phyloP scores from a whole-genome alignment of 2,329 filamentous ascomycete genomes.

The Fusarium miscanthi region DNA sequence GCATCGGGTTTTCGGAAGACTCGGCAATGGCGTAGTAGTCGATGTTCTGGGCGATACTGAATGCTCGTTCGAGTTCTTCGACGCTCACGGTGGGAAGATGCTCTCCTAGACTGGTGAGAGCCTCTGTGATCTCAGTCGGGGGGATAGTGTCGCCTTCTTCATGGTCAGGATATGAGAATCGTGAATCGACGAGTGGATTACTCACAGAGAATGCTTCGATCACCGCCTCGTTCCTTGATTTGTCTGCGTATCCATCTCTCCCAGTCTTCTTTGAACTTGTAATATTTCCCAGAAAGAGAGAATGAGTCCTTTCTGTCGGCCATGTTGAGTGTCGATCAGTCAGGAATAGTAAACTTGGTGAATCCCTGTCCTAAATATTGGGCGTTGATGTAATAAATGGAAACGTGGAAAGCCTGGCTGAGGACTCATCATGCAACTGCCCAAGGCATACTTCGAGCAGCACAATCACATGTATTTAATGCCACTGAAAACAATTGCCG shows the following conservation, averaged over 20 bases:
- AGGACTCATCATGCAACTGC: neutral
- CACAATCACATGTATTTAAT: rapidly evolving
- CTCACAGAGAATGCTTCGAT: neutral
- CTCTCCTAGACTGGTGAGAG: neutral
- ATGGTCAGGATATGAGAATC: no score
- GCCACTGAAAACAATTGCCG: rapidly evolving
- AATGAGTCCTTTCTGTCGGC: rapidly evolving
- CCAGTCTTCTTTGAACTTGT: neutral
- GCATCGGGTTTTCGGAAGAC: neutral
- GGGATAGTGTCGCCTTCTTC: neutral
- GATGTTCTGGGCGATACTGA: neutral
- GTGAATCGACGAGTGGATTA: neutral
- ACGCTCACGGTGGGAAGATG: neutral
- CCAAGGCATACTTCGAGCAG: neutral
- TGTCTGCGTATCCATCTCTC: neutral
- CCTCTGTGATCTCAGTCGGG: neutral
- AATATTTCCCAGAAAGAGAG: rapidly evolving
- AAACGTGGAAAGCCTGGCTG: no score
- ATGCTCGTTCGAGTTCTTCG: neutral
- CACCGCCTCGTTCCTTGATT: neutral
- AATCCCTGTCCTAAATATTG: no score
- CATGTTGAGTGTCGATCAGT: neutral
- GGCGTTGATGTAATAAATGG: neutral
- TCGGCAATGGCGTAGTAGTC: neutral
- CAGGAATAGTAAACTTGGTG: neutral